Evolutionary conservation across 2,329 filamentous ascomycete species (phyloP).

Genomic region (Beauveria caledonica): DNA sequence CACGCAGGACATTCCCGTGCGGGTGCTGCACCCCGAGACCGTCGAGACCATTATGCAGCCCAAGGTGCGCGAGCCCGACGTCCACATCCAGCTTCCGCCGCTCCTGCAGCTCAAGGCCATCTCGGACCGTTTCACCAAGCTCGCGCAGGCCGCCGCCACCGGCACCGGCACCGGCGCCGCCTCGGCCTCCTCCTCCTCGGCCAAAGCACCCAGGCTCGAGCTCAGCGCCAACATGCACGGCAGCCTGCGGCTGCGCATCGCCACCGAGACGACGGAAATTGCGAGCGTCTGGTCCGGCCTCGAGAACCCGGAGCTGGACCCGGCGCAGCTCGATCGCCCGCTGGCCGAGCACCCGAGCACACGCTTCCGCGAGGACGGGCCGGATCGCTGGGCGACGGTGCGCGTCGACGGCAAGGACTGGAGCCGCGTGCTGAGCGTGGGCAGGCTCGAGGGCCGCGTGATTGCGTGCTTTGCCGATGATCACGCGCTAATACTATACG

Average conservation of each 20-base stretch:
- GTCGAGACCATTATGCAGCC: constrained; percentile 96
- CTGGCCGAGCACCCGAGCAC: constrained; percentile 77
- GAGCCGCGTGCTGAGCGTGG: constrained; percentile 89
- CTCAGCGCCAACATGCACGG: constrained; percentile 94
- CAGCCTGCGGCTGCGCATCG: constrained; percentile 67
- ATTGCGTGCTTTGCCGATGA: constrained; percentile 85
- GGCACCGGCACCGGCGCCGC: too few species aligned
- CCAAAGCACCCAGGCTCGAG: constrained; percentile 61
- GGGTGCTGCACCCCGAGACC: constrained; percentile 71
- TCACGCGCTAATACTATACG: constrained; percentile 73
- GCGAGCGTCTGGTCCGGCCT: constrained; percentile 79
- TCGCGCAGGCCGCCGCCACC: constrained; percentile 45
- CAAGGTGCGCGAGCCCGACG: constrained; percentile 80
- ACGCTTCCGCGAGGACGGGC: constrained; percentile 65
- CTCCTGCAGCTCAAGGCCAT: constrained; percentile 86
- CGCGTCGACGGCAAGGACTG: constrained; percentile 90
- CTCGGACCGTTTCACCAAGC: constrained; percentile 88
- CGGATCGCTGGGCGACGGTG: constrained; percentile 81
- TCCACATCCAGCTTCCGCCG: constrained; percentile 84
- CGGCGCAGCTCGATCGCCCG: constrained; percentile 60
- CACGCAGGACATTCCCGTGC: constrained; percentile 92
- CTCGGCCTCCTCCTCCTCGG: constrained; percentile 7
- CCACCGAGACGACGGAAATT: constrained; percentile 77
- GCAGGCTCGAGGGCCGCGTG: constrained; percentile 78
- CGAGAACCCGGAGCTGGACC: constrained; percentile 81